phyloP scores from a whole-genome alignment of 2,329 filamentous ascomycete genomes.

The Colletotrichum lentis region DNA sequence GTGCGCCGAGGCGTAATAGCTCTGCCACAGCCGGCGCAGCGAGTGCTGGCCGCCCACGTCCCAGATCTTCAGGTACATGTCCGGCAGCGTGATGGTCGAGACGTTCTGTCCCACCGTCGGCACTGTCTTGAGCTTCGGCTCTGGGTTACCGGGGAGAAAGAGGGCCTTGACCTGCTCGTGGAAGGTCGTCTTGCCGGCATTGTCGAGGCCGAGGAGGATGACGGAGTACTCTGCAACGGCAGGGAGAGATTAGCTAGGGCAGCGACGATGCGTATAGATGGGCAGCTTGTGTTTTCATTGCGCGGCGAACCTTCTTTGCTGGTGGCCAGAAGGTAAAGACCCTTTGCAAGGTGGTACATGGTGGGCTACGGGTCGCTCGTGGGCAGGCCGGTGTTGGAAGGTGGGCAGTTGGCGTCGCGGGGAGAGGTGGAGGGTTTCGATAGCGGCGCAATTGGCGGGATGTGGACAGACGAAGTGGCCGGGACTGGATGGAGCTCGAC shows the following conservation, averaged over 20 bases:
- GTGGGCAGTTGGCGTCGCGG: constrained; percentile 10
- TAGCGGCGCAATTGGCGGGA: constrained; percentile 29
- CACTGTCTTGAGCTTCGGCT: constrained; percentile 82
- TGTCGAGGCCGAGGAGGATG: constrained; percentile 95
- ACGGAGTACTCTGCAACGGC: constrained; percentile 83
- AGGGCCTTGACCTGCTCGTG: constrained; percentile 95
- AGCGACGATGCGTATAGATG: background rate
- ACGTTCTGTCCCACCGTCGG: constrained; percentile 98
- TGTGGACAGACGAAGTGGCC: constrained; percentile 26
- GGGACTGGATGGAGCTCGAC: constrained; percentile 14
- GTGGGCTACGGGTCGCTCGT: constrained; percentile 8
- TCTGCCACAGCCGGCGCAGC: constrained; percentile 91
- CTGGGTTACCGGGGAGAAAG: constrained; percentile 71
- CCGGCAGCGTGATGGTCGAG: constrained; percentile 85
- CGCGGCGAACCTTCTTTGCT: constrained; percentile 84
- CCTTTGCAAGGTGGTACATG: constrained; percentile 97
- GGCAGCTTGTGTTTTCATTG: constrained; percentile 18
- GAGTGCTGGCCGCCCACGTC: constrained; percentile 94
- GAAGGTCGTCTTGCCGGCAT: constrained; percentile 97
- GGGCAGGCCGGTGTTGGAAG: constrained; percentile 3
- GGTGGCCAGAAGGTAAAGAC: constrained; percentile 91
- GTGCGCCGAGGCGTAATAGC: constrained; percentile 92
- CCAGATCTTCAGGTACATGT: constrained; percentile 99
- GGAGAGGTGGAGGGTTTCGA: constrained; percentile 18
- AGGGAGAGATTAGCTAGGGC: constrained; percentile 28